A percentile compares a stretch with the other conserved stretches of the same genome.
phyloP scores from a whole-genome alignment of 805 yeast genomes.

The Candida awuae region DNA sequence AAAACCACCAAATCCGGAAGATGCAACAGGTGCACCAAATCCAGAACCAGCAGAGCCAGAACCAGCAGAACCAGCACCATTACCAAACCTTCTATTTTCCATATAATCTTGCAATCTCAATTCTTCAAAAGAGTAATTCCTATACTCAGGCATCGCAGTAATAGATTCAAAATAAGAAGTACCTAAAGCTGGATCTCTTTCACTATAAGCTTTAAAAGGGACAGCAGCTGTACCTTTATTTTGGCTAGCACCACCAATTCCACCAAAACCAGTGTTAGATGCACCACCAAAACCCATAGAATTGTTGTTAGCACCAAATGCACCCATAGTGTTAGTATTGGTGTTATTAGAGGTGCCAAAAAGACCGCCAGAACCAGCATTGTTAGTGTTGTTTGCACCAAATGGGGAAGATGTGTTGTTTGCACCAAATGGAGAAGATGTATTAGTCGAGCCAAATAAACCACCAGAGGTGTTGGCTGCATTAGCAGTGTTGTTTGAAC shows the following conservation, averaged over 20 bases:
- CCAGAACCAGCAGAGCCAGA: slow-evolving; percentile 10
- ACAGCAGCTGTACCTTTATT: slow-evolving; percentile 57
- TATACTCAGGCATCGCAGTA: slow-evolving; percentile 85
- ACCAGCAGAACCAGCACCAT: slow-evolving; percentile 22
- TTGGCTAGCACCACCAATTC: slow-evolving; percentile 26
- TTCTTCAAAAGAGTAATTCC: slow-evolving; percentile 76
- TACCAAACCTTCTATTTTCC: slow-evolving; percentile 58
- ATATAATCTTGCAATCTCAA: slow-evolving; percentile 83
- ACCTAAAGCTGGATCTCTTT: slow-evolving; percentile 60
- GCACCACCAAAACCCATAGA: background rate
- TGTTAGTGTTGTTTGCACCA: slow-evolving; percentile 28
- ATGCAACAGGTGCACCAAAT: slow-evolving; percentile 12
- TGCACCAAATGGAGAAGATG: slow-evolving; percentile 12
- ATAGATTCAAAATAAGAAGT: slow-evolving; percentile 63
- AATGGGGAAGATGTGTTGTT: slow-evolving; percentile 30
- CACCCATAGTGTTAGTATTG: background rate
- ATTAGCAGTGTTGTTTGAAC: slow-evolving; percentile 24
- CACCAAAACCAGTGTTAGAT: slow-evolving; percentile 26
- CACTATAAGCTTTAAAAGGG: slow-evolving; percentile 63
- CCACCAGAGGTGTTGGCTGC: slow-evolving; percentile 23
- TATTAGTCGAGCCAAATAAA: slow-evolving; percentile 22
- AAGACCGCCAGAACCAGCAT: slow-evolving; percentile 11
- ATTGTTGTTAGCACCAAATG: slow-evolving; percentile 15
- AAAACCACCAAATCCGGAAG: slow-evolving; percentile 28
- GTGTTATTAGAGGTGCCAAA: slow-evolving; percentile 9